Base-by-base conservation (phyloP, 192 early-diverging fungal species). In the Coemansia sp. region DNA sequence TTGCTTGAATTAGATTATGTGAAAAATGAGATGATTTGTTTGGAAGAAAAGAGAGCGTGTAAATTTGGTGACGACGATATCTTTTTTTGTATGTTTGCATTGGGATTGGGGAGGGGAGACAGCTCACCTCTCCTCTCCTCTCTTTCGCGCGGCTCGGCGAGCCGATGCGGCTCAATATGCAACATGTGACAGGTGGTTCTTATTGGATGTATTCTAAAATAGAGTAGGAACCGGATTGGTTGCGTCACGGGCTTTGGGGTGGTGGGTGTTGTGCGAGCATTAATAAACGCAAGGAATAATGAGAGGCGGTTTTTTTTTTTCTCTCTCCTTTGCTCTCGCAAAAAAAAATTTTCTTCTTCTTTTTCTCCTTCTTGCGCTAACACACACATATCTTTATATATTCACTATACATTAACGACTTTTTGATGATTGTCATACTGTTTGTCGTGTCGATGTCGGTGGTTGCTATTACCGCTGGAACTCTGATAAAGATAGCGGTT, bases 371-470 rank as follows among this genome's bases (percentile, higher is more conserved):
- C 15, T 60, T 39, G 22, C 19, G 14, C 22, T 20, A 40, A 11
- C 14, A 7, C 6, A 5, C 4, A 36, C 2, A n/a, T 24, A 49
- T 59, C 20, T 41, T 39, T 41, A n/a, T n/a, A n/a, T 59, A 12
- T 15, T n/a, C 29, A 10, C 17, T 27, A 27, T 49, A 20, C 6
- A 14, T 43, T 49, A 22, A 38, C 32, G 35, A 58, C 19, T 22
- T 7, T n/a, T 31, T 54, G 7, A 76, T 82, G 79, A 76, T 82
- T 61, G 79, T 82, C 38, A 51, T 82, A 29, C 41, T 82, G 24
- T 73, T 82, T 46, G 73, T 76, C 2, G 70, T 73, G 0, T 40
- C 70, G 5, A 63, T 82, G 29, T 67, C 73, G 8, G 79, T 82
- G 19, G 63, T 82, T 2, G 79, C 70, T 5, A 41, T 82, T 27